These are phyloP conservation scores for Aleurites moluccanus DNA, from an alignment of 441 rosid species.

Conservation along the genomic window DNA sequence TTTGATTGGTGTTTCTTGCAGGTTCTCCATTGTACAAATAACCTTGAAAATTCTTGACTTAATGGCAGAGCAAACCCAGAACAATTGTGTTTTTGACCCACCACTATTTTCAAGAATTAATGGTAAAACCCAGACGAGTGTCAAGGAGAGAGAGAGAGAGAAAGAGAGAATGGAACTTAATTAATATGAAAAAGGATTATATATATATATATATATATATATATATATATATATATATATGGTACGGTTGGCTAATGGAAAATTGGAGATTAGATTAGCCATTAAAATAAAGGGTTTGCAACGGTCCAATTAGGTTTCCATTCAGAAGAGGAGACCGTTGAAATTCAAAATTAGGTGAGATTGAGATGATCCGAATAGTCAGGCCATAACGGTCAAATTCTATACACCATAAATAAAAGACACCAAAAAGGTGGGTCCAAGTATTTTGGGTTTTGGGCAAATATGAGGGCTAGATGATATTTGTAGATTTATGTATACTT, in stretches of 20 bases:
- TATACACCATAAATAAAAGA: not conserved
- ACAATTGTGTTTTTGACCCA: not conserved
- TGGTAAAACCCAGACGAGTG: not conserved
- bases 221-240: not conserved
- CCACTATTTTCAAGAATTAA: not conserved
- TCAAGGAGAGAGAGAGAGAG: no score
- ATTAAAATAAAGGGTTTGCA: conserved; percentile 20
- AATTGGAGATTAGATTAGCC: not conserved
- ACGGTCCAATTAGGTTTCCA: conserved; percentile 37
- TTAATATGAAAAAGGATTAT: not conserved
- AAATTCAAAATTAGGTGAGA: conserved; percentile 9
- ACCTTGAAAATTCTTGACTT: no score
- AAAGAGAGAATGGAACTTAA: no score
- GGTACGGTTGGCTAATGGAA: not conserved
- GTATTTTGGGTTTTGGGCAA: not conserved
- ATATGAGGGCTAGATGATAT: no score
- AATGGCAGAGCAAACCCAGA: not conserved
- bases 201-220: not conserved
- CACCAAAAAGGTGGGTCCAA: not conserved
- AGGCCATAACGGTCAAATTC: conserved; percentile 9
- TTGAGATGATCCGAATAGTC: not conserved
- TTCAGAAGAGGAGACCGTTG: not conserved
- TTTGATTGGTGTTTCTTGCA: conserved; percentile 31
- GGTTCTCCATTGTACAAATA: conserved; percentile 33
- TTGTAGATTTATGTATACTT: no score